Base-by-base conservation (phyloP, 2,329 filamentous ascomycete species). In the Simplicillium aogashimaense region DNA sequence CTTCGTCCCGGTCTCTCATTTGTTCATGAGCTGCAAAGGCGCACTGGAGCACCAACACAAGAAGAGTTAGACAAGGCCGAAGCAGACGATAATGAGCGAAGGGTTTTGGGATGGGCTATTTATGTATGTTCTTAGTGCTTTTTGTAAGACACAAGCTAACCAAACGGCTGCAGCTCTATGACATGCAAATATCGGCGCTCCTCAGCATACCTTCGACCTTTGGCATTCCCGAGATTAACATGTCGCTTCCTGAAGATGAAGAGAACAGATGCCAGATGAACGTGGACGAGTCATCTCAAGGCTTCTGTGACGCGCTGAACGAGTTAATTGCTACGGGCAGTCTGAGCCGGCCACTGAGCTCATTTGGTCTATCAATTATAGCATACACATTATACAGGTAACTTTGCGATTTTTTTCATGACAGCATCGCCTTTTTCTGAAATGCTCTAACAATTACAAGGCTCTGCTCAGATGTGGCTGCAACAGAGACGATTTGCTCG, bases 1-100 rank as follows among this genome's bases (percentile, higher is more conserved):
- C 34, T 41, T 12, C 39, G 39, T 8, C 39, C 39, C 11, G 35
- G 39, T 14, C 39, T 41, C 10, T 41, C 39, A 17, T 41, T 41
- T 33, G 34, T 37, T 5, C 14, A 37, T 7, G 39, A 41, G 34
- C 12, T 41, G 35, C 39, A 32, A 25, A 41, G 37, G n/a, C 12
- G 39, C 3, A 14, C 3, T 9, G 16, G 17, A 2, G 5, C n/a
- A n/a, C 29, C 39, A 13, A 32, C 39, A 8, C 11, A 18, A n/a
- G 17, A 37, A 16, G 25, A 41, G 29, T 20, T 41, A 17, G 33
- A 36, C 5, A 28, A 29, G 15, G 39, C 39, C 8, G 4, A 25
- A 3, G 39, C 39, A 25, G 39, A 35, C 12, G 39, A 41, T 13
- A 14, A 41, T 16, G 39, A 41, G 29, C 3, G 39, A 33, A 28